These are phyloP conservation scores for Melampsora larici-populina DNA, from an alignment of 1,284 basidiomycete species.

Conservation along the genomic window DNA sequence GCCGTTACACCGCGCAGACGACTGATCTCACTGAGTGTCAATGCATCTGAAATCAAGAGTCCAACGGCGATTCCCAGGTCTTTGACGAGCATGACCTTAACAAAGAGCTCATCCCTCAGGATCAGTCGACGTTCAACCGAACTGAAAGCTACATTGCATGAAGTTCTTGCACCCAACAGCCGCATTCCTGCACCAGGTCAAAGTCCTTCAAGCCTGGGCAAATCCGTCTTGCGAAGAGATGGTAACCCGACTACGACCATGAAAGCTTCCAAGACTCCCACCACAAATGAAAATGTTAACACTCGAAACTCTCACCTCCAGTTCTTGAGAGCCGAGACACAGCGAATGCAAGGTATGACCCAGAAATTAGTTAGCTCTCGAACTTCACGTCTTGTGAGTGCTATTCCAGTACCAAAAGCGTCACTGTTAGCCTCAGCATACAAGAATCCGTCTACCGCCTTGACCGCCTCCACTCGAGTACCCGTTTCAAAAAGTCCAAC, in stretches of 20 bases:
- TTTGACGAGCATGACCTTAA: not conserved
- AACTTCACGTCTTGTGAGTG: conserved; percentile 22
- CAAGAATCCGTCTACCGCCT: not conserved
- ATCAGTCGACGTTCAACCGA: not conserved
- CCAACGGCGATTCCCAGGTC: conserved; percentile 5
- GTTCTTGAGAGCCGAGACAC: conserved; percentile 33
- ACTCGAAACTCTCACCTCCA: conserved; percentile 27
- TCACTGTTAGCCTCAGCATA: not conserved
- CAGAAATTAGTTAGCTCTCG: conserved; percentile 40
- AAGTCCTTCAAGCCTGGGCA: not conserved
- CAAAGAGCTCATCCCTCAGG: conserved; percentile 5
- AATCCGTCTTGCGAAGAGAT: not conserved
- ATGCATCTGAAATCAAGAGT: not conserved
- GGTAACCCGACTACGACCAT: not conserved
- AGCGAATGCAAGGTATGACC: conserved; percentile 43
- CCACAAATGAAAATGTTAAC: not conserved
- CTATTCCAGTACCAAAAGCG: conserved; percentile 31
- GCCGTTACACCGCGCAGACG: not conserved
- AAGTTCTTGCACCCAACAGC: not conserved
- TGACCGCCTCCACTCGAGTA: not conserved
- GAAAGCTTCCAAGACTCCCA: not conserved
- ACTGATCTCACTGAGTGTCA: not conserved
- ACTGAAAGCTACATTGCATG: not conserved
- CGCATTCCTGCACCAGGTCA: not conserved
- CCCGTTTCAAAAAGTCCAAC: conserved; percentile 15